phyloP scores from a whole-genome alignment of 768 basidiomycete species.

The Boletus sp. region DNA sequence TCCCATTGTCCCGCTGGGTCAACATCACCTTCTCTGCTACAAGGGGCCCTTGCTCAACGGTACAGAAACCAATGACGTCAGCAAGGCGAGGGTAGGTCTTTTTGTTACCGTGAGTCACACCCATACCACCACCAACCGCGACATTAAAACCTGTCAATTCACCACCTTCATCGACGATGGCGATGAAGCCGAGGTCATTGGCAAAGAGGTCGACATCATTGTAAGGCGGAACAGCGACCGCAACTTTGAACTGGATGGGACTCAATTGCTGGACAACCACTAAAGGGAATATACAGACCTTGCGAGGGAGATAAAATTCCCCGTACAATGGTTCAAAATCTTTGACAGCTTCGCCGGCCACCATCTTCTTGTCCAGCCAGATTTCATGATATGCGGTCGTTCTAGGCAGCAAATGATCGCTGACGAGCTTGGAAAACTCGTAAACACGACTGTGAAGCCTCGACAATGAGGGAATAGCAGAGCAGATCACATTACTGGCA shows the following conservation, averaged over 20 bases:
- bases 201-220: slow-evolving; percentile 97
- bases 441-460: slow-evolving; percentile 80
- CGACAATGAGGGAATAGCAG: slow-evolving; percentile 89
- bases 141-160: slow-evolving; percentile 93
- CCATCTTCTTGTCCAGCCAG: slow-evolving; percentile 96
- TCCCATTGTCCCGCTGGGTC: slow-evolving; percentile 93
- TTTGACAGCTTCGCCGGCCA: slow-evolving; percentile 90
- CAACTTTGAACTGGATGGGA: slow-evolving; percentile 83
- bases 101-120: slow-evolving; percentile 98
- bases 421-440: slow-evolving; percentile 84
- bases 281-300: slow-evolving; percentile 47
- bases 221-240: slow-evolving; percentile 88
- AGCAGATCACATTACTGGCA: slow-evolving; percentile 82
- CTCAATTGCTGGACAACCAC: neutral
- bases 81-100: slow-evolving; percentile 95
- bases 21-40: slow-evolving; percentile 94
- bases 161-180: slow-evolving; percentile 75
- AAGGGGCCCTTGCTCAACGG: slow-evolving; percentile 75
- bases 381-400: slow-evolving; percentile 98
- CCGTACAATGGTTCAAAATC: slow-evolving; percentile 98
- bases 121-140: slow-evolving; percentile 94
- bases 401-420: slow-evolving; percentile 82
- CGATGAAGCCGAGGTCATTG: slow-evolving; percentile 96
- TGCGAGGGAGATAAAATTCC: slow-evolving; percentile 93
- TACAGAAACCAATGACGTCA: slow-evolving; percentile 90